Evolutionary conservation across 129 eudicot genomes (phyloP).

Genomic region (Saposhnikovia divaricata): DNA sequence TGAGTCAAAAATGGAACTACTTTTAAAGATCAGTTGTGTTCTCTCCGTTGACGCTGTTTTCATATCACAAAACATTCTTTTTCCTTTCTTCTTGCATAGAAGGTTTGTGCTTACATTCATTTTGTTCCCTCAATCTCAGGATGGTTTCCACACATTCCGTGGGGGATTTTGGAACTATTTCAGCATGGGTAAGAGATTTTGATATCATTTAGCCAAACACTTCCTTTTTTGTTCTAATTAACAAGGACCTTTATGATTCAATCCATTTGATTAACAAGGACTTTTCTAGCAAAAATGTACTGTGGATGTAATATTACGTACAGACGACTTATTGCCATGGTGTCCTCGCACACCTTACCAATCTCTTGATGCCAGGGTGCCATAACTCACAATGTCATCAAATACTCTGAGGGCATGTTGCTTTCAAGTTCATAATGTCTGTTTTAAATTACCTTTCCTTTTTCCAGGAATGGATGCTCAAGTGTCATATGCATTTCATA

Average conservation of each 20-base stretch:
- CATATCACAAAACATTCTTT: neutral
- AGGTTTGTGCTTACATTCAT: neutral
- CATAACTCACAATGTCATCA: neutral
- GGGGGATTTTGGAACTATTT: constrained; percentile 99
- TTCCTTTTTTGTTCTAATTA: neutral
- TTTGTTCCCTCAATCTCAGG: constrained; percentile 32
- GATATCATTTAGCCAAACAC: neutral
- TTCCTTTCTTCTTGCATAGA: neutral
- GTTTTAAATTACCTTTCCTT: neutral
- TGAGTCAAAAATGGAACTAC: neutral
- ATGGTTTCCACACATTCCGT: constrained; percentile 67
- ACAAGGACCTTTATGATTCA: neutral
- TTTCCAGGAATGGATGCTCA: constrained; percentile 92
- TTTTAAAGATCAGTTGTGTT: neutral
- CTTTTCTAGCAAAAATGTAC: neutral
- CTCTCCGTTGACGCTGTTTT: neutral
- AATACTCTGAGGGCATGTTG: neutral
- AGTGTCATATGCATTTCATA: constrained; percentile 93
- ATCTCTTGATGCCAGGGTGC: neutral
- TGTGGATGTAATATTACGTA: neutral
- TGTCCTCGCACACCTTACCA: neutral
- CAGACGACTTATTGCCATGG: neutral
- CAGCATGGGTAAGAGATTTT: constrained; percentile 73
- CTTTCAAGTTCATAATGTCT: neutral
- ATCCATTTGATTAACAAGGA: neutral